Evolutionary conservation across 768 basidiomycete genomes (phyloP), one percentile per base, ranked within the genome.

Genomic region (Amanita exitialis): DNA sequence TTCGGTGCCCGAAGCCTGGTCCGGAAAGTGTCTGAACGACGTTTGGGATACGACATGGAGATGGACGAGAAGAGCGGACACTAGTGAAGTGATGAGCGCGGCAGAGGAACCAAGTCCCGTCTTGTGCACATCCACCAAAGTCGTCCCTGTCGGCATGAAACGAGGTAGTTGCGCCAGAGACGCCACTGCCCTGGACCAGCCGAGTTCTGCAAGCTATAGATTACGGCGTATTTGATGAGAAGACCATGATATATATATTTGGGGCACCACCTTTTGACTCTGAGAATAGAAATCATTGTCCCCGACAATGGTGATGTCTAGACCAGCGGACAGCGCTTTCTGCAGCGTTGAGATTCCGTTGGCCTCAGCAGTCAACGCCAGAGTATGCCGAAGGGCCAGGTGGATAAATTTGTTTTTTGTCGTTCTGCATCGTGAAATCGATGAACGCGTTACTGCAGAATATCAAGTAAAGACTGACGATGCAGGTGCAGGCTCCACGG

Each of bases 241-340:
- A 45, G 21, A 48, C 23, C 9, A 34, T 23, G 42, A 32, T 44
- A 53, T 53, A 27, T 47, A 38, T 53, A 30, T 34, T 50, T 32
- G 6, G 38, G 34, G 30, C 23, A 42, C 62, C 51, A 90, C 94
- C 75, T 89, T 82, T 47, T 82, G 81, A 51, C 86, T 74, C 61
- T 98, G 96, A 3, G 94, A 96, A 69, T 99, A 98, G 60, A 98
- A 99, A 64, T 98, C 96, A 60, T 99, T 98, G 65, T 92, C 92
- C 8, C 92, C 95, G 23, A 84, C 79, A 57, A 97, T 86, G 35
- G 78, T 79, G 55, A 97, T 82, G 57, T 89, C 77, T 52, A 95
- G 70, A 27, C 82, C 86, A 12, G 63, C 59, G 2, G 69, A 62
- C 4, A 90, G 65, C 3, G 64, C 56, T 39, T 69, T 64, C 30